phyloP scores from a whole-genome alignment of 768 basidiomycete species.

The Rhizopogon vinicolor region DNA sequence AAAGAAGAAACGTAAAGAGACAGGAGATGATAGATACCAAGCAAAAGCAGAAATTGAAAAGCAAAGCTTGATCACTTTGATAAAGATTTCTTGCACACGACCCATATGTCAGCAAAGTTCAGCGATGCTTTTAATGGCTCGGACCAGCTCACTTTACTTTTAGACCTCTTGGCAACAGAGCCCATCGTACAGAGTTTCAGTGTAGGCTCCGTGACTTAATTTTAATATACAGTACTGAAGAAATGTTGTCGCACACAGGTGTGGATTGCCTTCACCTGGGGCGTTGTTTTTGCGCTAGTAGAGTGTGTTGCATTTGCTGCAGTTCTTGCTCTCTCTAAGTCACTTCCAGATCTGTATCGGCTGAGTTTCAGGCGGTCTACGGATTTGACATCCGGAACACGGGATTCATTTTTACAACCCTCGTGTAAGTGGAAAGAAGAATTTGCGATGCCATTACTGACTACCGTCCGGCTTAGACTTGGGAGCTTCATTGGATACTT shows the following conservation, averaged over 20 bases:
- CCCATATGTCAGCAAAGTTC: slow-evolving; percentile 52
- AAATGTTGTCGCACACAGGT: slow-evolving; percentile 29
- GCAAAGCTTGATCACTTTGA: slow-evolving; percentile 44
- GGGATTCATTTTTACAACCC: slow-evolving; percentile 51
- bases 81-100: slow-evolving; percentile 62
- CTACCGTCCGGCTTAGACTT: slow-evolving; percentile 30
- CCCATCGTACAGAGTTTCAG: slow-evolving; percentile 68
- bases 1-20: slow-evolving; percentile 54
- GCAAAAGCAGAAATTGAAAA: slow-evolving; percentile 63
- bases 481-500: slow-evolving; percentile 42
- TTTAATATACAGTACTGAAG: slow-evolving; percentile 2
- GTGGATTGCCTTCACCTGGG: slow-evolving; percentile 70
- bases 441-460: slow-evolving; percentile 1
- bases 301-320: slow-evolving; percentile 29
- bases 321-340: background rate
- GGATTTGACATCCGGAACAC: slow-evolving; percentile 51
- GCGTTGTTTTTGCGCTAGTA: slow-evolving; percentile 61
- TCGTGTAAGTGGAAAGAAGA: slow-evolving; percentile 35
- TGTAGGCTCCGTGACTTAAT: slow-evolving; percentile 30
- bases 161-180: slow-evolving; percentile 32
- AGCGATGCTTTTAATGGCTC: background rate
- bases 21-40: slow-evolving; percentile 57
- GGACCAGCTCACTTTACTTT: background rate
- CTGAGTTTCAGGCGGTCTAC: slow-evolving; percentile 49
- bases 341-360: slow-evolving; percentile 39